These are phyloP conservation scores for Plantago coronopus DNA, from an alignment of 305 asterid species.

Conservation along the genomic window DNA sequence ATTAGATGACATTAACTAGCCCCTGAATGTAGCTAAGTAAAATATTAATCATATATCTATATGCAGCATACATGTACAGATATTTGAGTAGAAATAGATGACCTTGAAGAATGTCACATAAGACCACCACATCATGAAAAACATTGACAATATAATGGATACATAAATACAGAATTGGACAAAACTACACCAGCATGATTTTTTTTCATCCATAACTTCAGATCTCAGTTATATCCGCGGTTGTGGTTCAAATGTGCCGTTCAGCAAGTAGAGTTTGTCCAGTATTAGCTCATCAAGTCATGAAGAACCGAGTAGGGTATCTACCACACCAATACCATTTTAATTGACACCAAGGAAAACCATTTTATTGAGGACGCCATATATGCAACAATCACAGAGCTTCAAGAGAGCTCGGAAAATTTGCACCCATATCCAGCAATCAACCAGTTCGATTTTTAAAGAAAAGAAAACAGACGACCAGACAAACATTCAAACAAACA, in stretches of 20 bases:
- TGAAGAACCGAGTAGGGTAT: constrained; percentile 15
- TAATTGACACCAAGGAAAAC: constrained; percentile 1
- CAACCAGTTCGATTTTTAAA: not conserved
- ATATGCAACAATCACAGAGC: constrained; percentile 4
- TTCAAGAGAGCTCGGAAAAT: constrained; percentile 4
- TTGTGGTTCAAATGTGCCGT: no score
- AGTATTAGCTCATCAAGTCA: constrained; percentile 1
- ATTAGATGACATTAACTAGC: constrained; percentile 10
- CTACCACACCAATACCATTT: not conserved
- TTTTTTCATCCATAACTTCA: constrained; percentile 6
- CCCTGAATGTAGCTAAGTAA: not conserved
- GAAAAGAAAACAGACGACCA: no score
- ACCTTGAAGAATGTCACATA: not conserved
- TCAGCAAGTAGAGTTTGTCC: not conserved
- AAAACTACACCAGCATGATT: no score
- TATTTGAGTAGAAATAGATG: not conserved
- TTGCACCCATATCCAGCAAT: constrained; percentile 10
- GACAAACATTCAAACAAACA: no score
- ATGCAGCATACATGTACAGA: not conserved
- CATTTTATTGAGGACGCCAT: not conserved
- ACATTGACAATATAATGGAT: not conserved
- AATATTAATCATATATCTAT: not conserved
- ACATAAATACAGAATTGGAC: constrained; percentile 6
- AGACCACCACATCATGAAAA: not conserved
- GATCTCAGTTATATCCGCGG: not conserved